Evolutionary conservation across 1,139 yeast species (phyloP), one percentile per base, ranked within the genome.

Genomic region (Lodderomyces margitis): DNA sequence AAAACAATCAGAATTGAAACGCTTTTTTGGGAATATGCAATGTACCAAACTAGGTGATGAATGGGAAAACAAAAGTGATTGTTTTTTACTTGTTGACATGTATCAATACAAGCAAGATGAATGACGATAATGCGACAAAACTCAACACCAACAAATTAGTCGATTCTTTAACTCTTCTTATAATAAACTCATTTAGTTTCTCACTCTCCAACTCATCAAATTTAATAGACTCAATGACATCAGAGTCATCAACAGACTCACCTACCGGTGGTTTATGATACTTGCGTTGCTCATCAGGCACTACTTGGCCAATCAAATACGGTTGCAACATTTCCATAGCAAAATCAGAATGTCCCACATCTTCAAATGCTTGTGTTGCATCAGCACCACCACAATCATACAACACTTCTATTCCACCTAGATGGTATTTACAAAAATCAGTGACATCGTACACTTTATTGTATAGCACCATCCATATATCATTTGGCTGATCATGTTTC

Each of bases 321-420:
- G 76, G 75, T 6, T 48, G 56, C 5, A 73, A 51, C 75, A 72
- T 68, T 33, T 57, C 55, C 15, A 64, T 53, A 2, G 78, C 77
- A 46, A 63, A 69, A 38, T 68, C 68, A 2, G 75, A 68, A 53
- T 73, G 78, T n/a, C 68, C 75, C 16, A 73, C 78, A 48, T 73
- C 78, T 46, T 70, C 75, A 54, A 79, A 80, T 5, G 79, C 77
- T 45, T 67, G 75, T 0, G 88, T 80, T 5, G 85, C 87, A 59
- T 83, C 89, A n/a, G 74, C 75, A 0, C 91, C 91, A 6, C 81
- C 87, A 57, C 83, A 81, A 46, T 82, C 87, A 46, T 78, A 62
- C 36, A 83, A 60, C 5, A 83, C 85, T 49, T 81, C 87, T 0
- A 77, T 74, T 2, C 89, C 89, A 4, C 89, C 91, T 1, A 89